phyloP scores from a whole-genome alignment of 306 rosid species.

The Castanospermum australe region DNA sequence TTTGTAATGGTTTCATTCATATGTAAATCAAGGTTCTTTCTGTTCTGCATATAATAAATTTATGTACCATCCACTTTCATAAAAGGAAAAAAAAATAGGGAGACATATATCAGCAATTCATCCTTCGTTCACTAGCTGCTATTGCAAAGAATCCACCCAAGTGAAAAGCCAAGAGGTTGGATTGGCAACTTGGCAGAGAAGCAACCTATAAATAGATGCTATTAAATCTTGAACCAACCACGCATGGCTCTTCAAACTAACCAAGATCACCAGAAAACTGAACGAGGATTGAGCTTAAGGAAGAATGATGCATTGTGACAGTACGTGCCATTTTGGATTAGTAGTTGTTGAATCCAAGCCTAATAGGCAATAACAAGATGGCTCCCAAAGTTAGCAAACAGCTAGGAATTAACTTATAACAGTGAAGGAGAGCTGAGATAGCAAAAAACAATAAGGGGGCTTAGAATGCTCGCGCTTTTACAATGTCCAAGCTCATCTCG shows the following conservation, averaged over 20 bases:
- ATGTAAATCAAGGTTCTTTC: no score
- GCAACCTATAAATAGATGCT: constrained; percentile 21
- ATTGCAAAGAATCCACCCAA: constrained; percentile 26
- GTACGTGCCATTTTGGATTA: constrained; percentile 23
- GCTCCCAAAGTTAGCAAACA: constrained; percentile 27
- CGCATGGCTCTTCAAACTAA: constrained; percentile 20
- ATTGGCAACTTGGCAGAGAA: constrained; percentile 5
- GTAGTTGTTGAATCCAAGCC: constrained; percentile 20
- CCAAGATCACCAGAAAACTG: constrained; percentile 22
- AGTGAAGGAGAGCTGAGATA: background rate
- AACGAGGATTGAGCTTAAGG: constrained; percentile 14
- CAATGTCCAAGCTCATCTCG: constrained; percentile 89
- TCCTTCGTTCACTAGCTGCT: constrained; percentile 21
- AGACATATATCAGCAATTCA: constrained; percentile 4
- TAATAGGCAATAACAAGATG: constrained; percentile 16
- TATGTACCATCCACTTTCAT: background rate
- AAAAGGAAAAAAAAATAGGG: background rate
- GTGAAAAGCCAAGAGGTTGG: constrained; percentile 17
- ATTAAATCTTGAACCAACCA: constrained; percentile 19
- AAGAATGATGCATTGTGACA: constrained; percentile 28
- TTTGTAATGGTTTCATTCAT: no score
- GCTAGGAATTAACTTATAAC: constrained; percentile 6
- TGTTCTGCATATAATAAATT: no score
- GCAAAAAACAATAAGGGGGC: background rate
- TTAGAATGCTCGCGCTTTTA: constrained; percentile 62